Base-by-base conservation (phyloP, 164 flowering plant species). In the Taxillus chinensis region DNA sequence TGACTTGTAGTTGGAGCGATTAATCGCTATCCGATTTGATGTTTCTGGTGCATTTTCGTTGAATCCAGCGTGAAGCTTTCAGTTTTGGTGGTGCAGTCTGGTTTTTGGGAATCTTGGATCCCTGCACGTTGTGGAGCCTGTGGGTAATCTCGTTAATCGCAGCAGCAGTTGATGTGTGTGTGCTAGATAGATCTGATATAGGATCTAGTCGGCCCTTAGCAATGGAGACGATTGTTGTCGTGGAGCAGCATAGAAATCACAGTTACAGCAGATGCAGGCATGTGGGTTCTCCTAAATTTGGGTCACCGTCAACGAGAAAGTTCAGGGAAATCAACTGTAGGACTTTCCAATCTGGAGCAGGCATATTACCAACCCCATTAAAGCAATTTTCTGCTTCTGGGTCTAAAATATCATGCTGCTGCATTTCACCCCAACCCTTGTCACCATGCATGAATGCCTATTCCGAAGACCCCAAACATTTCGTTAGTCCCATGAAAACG, bases 151-250 rank as follows among this genome's bases (percentile, higher is more conserved):
- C 13, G 12, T 8, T 48, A 6, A 6, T 43, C 12, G 10, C 4
- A 38, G 5, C 27, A 3, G 61, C 55, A 42, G 68, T 64, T 59
- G 53, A 63, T 0, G 41, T 45, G 41, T 0, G 41, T 45, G 27
- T 27, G 27, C 27, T 27, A 27, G 27, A 27, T 27, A 27, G 27
- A 27, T 27, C 27, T 27, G 27, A 27, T 27, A 0, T 27, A 27
- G 7, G 27, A 27, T 27, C 27, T 27, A 27, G 7, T 40, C 13
- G 52, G 39, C 39, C 16, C 5, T 51, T 62, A 11, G 54, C 9
- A 40, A 90, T 92, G 98, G 92, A 86, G 73, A 80, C 86, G 2
- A 78, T 89, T 49, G 79, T 87, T 64, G 82, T 74, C 63, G 79
- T 81, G 46, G 75, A 71, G 39, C 86, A 85, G 64, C 84, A 83